Evolutionary conservation across 2,329 filamentous ascomycete genomes (phyloP).

Genomic region (Byssothecium circinans): DNA sequence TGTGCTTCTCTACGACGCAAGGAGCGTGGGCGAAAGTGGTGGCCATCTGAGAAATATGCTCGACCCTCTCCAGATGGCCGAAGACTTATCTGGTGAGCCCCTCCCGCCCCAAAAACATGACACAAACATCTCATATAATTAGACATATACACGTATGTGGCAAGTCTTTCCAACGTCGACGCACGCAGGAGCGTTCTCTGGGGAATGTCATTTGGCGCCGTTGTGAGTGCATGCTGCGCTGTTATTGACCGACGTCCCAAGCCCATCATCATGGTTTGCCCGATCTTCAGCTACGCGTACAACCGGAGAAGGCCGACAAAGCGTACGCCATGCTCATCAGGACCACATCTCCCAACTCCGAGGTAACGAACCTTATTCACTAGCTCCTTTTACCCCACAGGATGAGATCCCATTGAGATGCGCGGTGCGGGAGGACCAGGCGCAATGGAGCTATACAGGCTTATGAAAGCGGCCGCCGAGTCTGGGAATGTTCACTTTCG

Average conservation of each 20-base stretch:
- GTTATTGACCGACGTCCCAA: conserved; percentile 36
- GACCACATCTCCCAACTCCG: neutral
- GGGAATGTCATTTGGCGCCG: conserved; percentile 41
- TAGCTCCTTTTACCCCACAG: neutral
- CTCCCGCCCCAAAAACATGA: neutral
- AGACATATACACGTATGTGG: conserved; percentile 30
- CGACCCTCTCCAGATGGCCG: conserved; percentile 36
- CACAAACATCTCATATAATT: neutral
- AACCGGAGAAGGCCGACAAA: neutral
- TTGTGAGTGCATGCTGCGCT: conserved; percentile 29
- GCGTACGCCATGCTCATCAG: neutral
- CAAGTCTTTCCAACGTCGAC: conserved; percentile 20
- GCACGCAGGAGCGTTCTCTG: conserved; percentile 38
- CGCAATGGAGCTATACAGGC: neutral
- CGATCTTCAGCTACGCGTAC: neutral
- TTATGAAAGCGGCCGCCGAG: neutral
- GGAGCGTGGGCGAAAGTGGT: conserved; percentile 42
- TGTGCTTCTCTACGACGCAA: conserved; percentile 36
- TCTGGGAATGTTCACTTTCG: neutral
- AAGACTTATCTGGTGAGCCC: conserved; percentile 26
- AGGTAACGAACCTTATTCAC: neutral
- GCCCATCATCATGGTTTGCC: conserved; percentile 20
- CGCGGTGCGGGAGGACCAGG: neutral
- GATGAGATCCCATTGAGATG: conserved; percentile 1
- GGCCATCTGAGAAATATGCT: conserved; percentile 45